Conservation (phyloP, 352 stramenopile genomes). For the Phytophthora parvispora region DNA sequence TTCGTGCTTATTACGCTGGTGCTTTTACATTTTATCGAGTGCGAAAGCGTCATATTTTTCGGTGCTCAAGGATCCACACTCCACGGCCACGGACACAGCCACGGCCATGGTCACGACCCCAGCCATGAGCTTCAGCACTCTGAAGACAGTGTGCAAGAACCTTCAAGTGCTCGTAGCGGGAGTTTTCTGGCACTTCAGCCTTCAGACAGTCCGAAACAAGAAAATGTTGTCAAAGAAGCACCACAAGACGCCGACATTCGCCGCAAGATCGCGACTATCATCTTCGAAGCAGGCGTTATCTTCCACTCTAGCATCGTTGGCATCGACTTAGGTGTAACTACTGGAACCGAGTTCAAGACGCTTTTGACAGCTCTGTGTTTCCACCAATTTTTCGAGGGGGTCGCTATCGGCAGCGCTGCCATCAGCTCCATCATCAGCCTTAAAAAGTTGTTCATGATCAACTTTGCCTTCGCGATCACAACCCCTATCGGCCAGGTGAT, state of each 20-base stretch:
- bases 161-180: neutral
- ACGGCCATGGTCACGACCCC: constrained; percentile 2
- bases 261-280: constrained; percentile 29
- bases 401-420: constrained; percentile 62
- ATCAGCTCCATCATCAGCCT: constrained; percentile 38
- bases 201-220: neutral
- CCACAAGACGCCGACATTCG: neutral
- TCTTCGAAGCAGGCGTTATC: constrained; percentile 70
- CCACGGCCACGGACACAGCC: constrained; percentile 33
- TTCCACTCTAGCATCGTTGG: constrained; percentile 81
- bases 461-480: constrained; percentile 61
- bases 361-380: constrained; percentile 73
- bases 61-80: constrained; percentile 11
- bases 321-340: constrained; percentile 65
- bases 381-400: constrained; percentile 83
- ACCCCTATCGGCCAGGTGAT: constrained; percentile 65
- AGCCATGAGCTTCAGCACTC: neutral
- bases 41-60: constrained; percentile 59
- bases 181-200: neutral
- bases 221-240: neutral
- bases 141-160: neutral
- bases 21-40: constrained; percentile 62
- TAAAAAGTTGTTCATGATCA: constrained; percentile 54
- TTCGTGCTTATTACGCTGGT: constrained; percentile 60
- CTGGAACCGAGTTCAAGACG: constrained; percentile 58